Evolutionary conservation across 2,329 filamentous ascomycete species (phyloP).

Genomic region (Curvularia spicifera): DNA sequence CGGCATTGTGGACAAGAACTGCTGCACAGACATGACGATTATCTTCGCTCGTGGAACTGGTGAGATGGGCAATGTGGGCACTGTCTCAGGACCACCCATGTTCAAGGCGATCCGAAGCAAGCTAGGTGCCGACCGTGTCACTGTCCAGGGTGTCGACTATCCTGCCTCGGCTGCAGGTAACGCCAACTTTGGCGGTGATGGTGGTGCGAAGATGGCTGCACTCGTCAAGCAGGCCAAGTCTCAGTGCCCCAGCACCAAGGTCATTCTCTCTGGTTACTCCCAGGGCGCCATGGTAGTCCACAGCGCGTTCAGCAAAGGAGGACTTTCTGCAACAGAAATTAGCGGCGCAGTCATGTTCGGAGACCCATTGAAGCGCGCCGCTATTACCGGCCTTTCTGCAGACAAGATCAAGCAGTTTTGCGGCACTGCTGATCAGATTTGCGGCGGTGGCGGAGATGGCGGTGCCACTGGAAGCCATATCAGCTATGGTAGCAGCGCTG

Average conservation of each 20-base stretch:
- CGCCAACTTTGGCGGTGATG: conserved; percentile 32
- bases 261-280: conserved; percentile 43
- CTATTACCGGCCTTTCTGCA: conserved; percentile 26
- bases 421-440: conserved; percentile 33
- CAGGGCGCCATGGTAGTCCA: conserved; percentile 47
- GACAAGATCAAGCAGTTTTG: conserved; percentile 41
- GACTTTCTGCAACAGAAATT: conserved; percentile 31
- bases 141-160: conserved; percentile 44
- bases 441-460: conserved; percentile 34
- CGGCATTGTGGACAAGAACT: conserved; percentile 48
- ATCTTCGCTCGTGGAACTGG: conserved; percentile 54
- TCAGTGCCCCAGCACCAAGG: conserved; percentile 41
- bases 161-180: conserved; percentile 38
- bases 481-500: conserved; percentile 38
- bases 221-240: conserved; percentile 33
- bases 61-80: conserved; percentile 54
- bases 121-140: conserved; percentile 36
- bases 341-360: conserved; percentile 39
- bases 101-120: conserved; percentile 37
- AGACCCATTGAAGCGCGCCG: conserved; percentile 39
- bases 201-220: conserved; percentile 36
- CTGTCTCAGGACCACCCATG: conserved; percentile 50
- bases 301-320: conserved; percentile 38
- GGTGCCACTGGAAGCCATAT: conserved; percentile 37
- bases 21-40: conserved; percentile 53